Base-by-base conservation (phyloP, 306 rosid species). In the Leucaena leucocephala region DNA sequence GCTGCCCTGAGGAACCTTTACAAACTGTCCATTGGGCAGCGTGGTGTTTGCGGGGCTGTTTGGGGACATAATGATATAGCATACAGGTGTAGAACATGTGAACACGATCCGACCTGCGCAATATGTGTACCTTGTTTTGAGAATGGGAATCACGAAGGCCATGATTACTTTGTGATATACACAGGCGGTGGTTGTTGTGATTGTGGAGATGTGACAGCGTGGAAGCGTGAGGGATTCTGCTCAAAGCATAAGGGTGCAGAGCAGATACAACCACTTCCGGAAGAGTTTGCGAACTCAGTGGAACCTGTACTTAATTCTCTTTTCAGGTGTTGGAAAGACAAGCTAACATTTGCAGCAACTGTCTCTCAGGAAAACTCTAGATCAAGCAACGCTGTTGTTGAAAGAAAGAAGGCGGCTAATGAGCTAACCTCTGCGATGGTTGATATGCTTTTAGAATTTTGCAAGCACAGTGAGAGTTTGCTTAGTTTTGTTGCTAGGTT, bases 171-270 rank as follows among this genome's bases (percentile, higher is more conserved):
- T 70, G 87, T 90, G 49, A 96, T 96, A 68, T 86, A 93, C 76
- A 96, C 99, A 0, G 86, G 96, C 0, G 93, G 99, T 0, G 99
- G 99, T 52, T 96, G 99, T 78, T 96, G 99, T 76, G 99, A 96
- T 85, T 96, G 99, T 75, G 99, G 99, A 68, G 99, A 96, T 84
- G 94, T 83, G 57, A 93, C 99, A 0, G 99, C 98, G 4, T 96
- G 99, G 99, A 96, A 90, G 76, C 95, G 91, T 19, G 86, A 96
- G 84, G 99, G 99, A 13, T 96, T 96, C 87, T 96, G 99, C 89
- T 91, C 89, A 1, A 86, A 83, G 88, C 99, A 96, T 81, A 93
- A 89, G 84, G 99, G 99, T 58, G 89, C 87, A 0, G 99, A 96
- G 76, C 93, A 90, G 80, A 88, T 96, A 82, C 94, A 83, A 54